Evolutionary conservation across 306 rosid genomes (phyloP).

Genomic region (Quercus suber): DNA sequence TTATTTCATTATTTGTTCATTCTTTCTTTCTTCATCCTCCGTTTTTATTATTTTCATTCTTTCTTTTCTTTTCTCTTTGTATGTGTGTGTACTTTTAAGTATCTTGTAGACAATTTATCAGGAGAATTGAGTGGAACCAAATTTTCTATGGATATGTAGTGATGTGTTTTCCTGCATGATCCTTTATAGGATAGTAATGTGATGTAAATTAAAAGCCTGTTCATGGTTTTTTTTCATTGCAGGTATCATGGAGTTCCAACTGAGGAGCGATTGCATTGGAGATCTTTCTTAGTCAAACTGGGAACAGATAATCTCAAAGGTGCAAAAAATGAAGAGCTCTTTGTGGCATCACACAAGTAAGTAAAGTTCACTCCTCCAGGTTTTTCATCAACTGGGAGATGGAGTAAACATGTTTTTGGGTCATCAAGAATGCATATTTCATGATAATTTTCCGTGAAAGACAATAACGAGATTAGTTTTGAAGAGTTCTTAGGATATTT

Average conservation of each 20-base stretch:
- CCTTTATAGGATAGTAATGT: background rate
- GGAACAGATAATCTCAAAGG: conserved; percentile 97
- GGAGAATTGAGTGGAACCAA: background rate
- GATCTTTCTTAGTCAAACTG: conserved; percentile 86
- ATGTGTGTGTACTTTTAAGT: background rate
- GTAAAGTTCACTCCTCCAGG: conserved; percentile 9
- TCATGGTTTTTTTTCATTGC: background rate
- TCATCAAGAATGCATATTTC: background rate
- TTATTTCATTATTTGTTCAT: no score
- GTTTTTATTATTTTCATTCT: no score
- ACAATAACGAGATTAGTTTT: background rate
- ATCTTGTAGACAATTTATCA: background rate
- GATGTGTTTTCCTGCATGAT: background rate
- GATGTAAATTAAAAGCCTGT: no score
- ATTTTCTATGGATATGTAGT: background rate
- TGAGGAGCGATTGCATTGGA: conserved; percentile 95
- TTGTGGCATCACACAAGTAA: conserved; percentile 93
- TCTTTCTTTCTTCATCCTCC: no score
- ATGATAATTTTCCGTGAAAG: background rate
- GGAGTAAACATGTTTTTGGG: background rate
- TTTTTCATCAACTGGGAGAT: background rate
- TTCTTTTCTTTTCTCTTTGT: no score
- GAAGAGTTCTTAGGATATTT: background rate
- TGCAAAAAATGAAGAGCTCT: conserved; percentile 88
- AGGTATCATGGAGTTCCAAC: conserved; percentile 97